phyloP scores from a whole-genome alignment of 2,329 filamentous ascomycete species.

The Aspergillus ibericus region DNA sequence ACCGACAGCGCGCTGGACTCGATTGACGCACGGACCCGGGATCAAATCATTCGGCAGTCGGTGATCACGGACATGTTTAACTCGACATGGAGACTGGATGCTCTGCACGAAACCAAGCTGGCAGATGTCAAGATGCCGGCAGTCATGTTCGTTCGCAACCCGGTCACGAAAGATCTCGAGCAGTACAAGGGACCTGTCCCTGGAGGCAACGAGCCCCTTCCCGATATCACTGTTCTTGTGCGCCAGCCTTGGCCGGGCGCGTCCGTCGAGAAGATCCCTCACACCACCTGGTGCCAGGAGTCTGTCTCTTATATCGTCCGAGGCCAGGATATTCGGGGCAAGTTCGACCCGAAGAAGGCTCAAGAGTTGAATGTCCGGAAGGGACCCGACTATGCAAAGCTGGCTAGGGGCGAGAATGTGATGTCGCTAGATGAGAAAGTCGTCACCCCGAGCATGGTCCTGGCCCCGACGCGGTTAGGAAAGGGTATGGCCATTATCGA shows the following conservation, averaged over 20 bases:
- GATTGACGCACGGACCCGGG: conserved; percentile 31
- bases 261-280: conserved; percentile 64
- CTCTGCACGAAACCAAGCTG: conserved; percentile 65
- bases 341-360: conserved; percentile 70
- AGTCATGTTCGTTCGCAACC: conserved; percentile 66
- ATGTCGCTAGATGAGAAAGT: conserved; percentile 63
- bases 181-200: conserved; percentile 69
- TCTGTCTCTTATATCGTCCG: conserved; percentile 87
- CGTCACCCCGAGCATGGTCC: conserved; percentile 83
- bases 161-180: conserved; percentile 62
- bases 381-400: conserved; percentile 57
- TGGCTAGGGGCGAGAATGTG: conserved; percentile 66
- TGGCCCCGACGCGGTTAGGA: conserved; percentile 67
- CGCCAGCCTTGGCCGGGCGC: conserved; percentile 78
- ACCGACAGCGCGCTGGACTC: conserved; percentile 5
- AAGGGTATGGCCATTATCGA: conserved; percentile 78
- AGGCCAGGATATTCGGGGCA: conserved; percentile 72
- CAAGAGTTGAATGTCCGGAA: conserved; percentile 62
- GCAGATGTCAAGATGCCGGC: conserved; percentile 67
- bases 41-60: conserved; percentile 56
- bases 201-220: conserved; percentile 50
- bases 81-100: conserved; percentile 71
- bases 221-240: conserved; percentile 70
- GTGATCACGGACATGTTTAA: conserved; percentile 78
- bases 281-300: conserved; percentile 63